Percentiles rank a stretch among this genome's conserved stretches.
Conservation (phyloP, 2,329 filamentous ascomycete genomes). For the Pseudogymnoascus sp. region DNA sequence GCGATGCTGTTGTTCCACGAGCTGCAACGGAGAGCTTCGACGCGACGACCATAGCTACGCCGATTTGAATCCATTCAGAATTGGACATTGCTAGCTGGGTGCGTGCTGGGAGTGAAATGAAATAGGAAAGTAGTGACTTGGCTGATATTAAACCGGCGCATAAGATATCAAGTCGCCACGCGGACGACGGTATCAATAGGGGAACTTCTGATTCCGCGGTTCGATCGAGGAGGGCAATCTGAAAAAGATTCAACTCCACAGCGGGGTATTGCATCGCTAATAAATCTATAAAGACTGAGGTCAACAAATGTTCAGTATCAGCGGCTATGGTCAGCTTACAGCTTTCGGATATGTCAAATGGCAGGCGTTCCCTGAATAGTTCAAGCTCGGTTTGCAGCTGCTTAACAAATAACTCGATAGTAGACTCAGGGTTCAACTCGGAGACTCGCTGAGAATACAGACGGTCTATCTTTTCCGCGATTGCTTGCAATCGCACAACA, state of each 20-base stretch:
- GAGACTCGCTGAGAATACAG: slow-evolving; percentile 18
- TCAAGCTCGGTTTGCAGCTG: slow-evolving; percentile 28
- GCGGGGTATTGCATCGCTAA: slow-evolving; percentile 33
- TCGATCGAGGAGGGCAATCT: slow-evolving; percentile 26
- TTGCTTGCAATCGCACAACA: slow-evolving; percentile 30
- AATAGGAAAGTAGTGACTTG: slow-evolving; percentile 24
- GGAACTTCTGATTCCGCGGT: slow-evolving; percentile 18
- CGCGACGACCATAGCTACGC: slow-evolving; percentile 23
- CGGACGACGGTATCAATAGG: slow-evolving; percentile 16
- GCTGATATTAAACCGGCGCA: slow-evolving; percentile 20
- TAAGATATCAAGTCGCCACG: slow-evolving; percentile 12
- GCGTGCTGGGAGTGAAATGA: slow-evolving; percentile 28
- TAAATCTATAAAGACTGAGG: slow-evolving; percentile 22
- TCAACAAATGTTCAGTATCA: background rate
- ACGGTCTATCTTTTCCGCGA: slow-evolving; percentile 32
- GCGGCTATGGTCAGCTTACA: slow-evolving; percentile 20
- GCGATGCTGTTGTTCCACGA: background rate
- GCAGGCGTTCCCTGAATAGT: slow-evolving; percentile 25
- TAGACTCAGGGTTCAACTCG: slow-evolving; percentile 23
- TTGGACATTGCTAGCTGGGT: slow-evolving; percentile 31
- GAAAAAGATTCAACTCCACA: slow-evolving; percentile 32
- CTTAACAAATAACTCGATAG: slow-evolving; percentile 19
- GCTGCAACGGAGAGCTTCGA: slow-evolving; percentile 7
- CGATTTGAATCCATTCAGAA: slow-evolving; percentile 33
- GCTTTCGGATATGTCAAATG: slow-evolving; percentile 24